Evolutionary conservation across 1,139 yeast genomes (phyloP).

Genomic region (Ogataea hybrid): DNA sequence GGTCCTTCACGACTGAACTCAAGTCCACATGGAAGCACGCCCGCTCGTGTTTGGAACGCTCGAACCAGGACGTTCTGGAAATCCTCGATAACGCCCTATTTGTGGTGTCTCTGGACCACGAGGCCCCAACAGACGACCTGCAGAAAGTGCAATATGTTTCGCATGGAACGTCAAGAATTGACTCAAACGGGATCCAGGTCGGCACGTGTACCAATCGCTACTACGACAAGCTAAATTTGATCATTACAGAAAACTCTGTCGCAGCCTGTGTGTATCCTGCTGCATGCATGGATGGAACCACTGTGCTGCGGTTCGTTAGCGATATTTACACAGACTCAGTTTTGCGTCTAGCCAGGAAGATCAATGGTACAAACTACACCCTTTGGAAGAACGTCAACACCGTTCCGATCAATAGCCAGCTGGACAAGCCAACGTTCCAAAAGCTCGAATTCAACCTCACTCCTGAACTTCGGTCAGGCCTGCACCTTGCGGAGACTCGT

Average conservation of each 20-base stretch:
- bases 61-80: constrained; percentile 44
- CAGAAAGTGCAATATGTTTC: constrained; percentile 52
- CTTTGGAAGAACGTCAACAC: constrained; percentile 46
- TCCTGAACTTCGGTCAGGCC: constrained; percentile 41
- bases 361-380: constrained; percentile 69
- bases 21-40: constrained; percentile 62
- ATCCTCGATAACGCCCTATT: constrained; percentile 63
- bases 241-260: constrained; percentile 66
- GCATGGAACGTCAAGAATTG: constrained; percentile 62
- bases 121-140: constrained; percentile 50
- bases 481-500: constrained; percentile 73
- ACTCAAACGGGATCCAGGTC: constrained; percentile 56
- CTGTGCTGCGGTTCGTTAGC: constrained; percentile 67
- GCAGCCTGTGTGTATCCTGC: constrained; percentile 80
- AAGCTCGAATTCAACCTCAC: constrained; percentile 51
- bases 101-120: constrained; percentile 63
- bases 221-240: constrained; percentile 73
- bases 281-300: constrained; percentile 76
- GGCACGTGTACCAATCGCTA: constrained; percentile 79
- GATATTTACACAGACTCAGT: constrained; percentile 77
- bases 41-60: constrained; percentile 46
- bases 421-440: constrained; percentile 41
- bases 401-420: constrained; percentile 35
- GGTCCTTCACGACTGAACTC: constrained; percentile 68
- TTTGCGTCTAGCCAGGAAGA: constrained; percentile 65